These are phyloP conservation scores for Marasmius tenuissimus DNA, from an alignment of 1,284 basidiomycete genomes.

Conservation along the genomic window DNA sequence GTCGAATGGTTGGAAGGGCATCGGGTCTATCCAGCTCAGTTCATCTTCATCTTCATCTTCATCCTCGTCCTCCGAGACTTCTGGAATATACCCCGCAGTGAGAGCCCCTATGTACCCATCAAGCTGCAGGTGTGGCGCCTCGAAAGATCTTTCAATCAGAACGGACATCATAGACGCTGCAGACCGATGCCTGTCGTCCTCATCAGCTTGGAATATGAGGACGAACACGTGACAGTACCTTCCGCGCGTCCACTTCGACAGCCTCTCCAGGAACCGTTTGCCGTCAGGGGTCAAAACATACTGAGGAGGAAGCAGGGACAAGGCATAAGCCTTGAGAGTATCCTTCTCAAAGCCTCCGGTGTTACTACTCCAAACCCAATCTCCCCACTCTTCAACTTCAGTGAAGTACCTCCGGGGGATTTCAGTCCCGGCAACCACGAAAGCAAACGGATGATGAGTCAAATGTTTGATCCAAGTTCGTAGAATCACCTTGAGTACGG, in stretches of 20 bases:
- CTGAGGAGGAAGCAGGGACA: neutral
- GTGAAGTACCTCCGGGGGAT: neutral
- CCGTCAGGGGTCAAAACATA: neutral
- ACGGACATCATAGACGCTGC: neutral
- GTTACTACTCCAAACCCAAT: conserved; percentile 4
- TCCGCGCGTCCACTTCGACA: conserved; percentile 11
- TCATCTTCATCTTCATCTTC: neutral
- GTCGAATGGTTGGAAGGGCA: neutral
- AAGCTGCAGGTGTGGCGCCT: neutral
- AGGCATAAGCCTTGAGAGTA: neutral
- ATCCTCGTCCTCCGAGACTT: neutral
- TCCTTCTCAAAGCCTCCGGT: conserved; percentile 10
- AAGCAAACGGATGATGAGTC: neutral
- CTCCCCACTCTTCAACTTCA: neutral
- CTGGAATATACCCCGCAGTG: neutral
- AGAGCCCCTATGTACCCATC: neutral
- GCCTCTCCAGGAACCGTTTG: neutral
- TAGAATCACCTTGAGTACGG: neutral
- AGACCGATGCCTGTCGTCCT: neutral
- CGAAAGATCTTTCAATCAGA: neutral
- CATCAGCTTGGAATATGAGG: too few species aligned
- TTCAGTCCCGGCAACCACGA: neutral
- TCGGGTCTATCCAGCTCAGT: neutral
- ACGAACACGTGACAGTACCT: too few species aligned
- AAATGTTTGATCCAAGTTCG: neutral